These are phyloP conservation scores for Dictyophora rubrovolvata DNA, from an alignment of 768 basidiomycete genomes.

Conservation along the genomic window DNA sequence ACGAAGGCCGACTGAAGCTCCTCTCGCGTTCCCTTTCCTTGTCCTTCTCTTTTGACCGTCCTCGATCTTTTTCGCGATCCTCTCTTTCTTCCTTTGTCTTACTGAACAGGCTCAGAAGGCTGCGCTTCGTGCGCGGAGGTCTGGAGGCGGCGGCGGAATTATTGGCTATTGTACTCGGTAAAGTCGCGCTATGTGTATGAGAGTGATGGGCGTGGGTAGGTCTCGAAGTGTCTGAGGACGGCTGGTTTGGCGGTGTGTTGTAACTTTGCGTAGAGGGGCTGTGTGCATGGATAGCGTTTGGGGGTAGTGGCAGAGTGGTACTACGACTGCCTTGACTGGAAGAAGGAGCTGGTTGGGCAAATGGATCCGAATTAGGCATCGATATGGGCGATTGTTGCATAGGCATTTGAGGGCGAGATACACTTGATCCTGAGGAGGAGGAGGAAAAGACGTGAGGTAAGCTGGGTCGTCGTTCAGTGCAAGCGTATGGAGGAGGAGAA, in stretches of 20 bases:
- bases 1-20: constrained; percentile 8
- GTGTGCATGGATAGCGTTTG: neutral
- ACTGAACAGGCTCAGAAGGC: constrained; percentile 14
- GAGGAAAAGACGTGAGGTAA: neutral
- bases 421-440: neutral
- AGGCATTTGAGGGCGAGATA: neutral
- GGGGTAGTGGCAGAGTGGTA: neutral
- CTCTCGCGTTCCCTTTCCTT: neutral
- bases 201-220: neutral
- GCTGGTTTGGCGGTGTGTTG: neutral
- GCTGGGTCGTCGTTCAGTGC: constrained; percentile 1
- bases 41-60: neutral
- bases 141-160: neutral
- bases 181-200: neutral
- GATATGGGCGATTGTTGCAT: neutral
- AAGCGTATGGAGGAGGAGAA: neutral
- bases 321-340: neutral
- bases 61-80: neutral
- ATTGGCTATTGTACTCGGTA: neutral
- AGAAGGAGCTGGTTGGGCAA: neutral
- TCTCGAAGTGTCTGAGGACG: neutral
- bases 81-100: constrained; percentile 1
- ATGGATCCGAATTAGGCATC: neutral
- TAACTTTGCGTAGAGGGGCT: neutral
- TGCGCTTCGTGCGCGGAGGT: constrained; percentile 12